These are phyloP conservation scores for Oryza meridionalis DNA, from an alignment of 176 grass and related monocot species.

Conservation along the genomic window DNA sequence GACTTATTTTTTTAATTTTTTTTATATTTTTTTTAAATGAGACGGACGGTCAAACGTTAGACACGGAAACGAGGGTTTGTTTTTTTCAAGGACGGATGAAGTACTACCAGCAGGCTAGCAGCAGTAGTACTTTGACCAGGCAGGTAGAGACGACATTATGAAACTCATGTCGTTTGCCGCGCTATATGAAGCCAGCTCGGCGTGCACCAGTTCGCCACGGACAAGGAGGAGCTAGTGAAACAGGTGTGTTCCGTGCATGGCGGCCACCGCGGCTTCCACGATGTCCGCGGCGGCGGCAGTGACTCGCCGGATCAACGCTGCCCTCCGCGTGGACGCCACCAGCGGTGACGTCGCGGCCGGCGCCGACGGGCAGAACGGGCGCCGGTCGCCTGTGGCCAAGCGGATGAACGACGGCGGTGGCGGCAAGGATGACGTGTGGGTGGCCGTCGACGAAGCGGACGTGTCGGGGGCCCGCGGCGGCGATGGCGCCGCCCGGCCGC, in stretches of 20 bases:
- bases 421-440: slow-evolving; percentile 46
- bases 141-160: neutral
- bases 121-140: no score
- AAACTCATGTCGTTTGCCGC: neutral
- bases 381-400: slow-evolving; percentile 5
- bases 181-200: slow-evolving; percentile 25
- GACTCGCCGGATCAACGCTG: slow-evolving; percentile 35
- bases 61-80: no score
- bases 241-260: neutral
- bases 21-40: no score
- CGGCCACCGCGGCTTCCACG: neutral
- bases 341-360: neutral
- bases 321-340: slow-evolving; percentile 17
- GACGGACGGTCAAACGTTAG: no score
- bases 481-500: neutral
- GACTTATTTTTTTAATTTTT: no score
- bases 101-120: no score
- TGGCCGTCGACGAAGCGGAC: slow-evolving; percentile 30
- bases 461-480: no score
- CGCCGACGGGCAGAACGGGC: neutral
- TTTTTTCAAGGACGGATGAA: no score
- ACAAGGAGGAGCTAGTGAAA: neutral
- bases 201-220: neutral
- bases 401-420: neutral
- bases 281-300: slow-evolving; percentile 29